Base-by-base conservation (phyloP, 208 protist species). In the Trypanosoma rangeli region DNA sequence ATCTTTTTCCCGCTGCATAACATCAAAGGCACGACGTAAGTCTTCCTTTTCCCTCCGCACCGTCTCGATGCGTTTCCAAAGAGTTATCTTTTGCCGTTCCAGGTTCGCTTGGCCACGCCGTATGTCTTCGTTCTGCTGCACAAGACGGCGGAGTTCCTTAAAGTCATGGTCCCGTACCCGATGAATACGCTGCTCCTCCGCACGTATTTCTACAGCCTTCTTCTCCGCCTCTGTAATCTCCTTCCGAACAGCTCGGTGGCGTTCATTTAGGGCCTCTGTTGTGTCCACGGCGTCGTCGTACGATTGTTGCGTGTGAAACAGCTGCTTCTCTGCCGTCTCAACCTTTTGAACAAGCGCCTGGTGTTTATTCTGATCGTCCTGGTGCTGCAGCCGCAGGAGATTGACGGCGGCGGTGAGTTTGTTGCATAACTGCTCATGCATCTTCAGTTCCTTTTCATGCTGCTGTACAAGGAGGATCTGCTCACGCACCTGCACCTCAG, bases 281-380 rank as follows among this genome's bases (percentile, higher is more conserved):
- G 90, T 90, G 62, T 91, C 87, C 0, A 97, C 80, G 54, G 92
- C 89, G 62, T 98, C 94, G 66, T 98, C 94, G 68, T 97, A 90
- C 3, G 89, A 93, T 75, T 95, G 86, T 70, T 93, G 81, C 1
- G 87, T 95, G 73, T 92, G 86, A 62, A 84, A 92, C 20, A 95
- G 74, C 63, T 98, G 89, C 64, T 88, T 89, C 58, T 96, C 84
- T 15, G 89, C 93, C 24, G 85, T 97, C 44, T 98, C 92, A 15
- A 92, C 69, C 73, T 98, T 95, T 57, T 97, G 94, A 68, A 79
- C 69, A 24, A 96, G 69, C 15, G 66, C 58, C 55, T 94, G 84
- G 33, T 64, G 82, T 64, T 83, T 80, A 18, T 63, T 69, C 31
- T 84, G 59, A 56, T 94, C 78, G 64, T 90, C 79, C n/a, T 69